Conservation (phyloP, 257 asterid species). For the Ligustrum vulgare region DNA sequence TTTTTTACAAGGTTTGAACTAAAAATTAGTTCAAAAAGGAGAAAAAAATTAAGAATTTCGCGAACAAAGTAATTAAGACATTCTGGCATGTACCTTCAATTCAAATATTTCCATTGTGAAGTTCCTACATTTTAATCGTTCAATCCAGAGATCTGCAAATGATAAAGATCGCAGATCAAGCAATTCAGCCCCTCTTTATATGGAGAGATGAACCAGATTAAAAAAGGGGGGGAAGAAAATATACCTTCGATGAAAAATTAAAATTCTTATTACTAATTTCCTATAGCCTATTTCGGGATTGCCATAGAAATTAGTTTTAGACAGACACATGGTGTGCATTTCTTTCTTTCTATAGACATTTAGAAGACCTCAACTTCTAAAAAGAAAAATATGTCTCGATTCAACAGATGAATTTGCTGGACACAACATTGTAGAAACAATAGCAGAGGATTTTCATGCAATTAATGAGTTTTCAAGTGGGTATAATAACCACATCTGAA, state of each 20-base stretch:
- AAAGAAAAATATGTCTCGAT: background rate
- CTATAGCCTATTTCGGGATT: conserved; percentile 6
- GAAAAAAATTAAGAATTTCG: background rate
- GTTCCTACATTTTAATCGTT: conserved; percentile 93
- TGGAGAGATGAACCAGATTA: background rate
- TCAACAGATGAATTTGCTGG: background rate
- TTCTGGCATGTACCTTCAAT: conserved; percentile 57
- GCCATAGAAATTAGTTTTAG: background rate
- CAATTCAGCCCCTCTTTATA: conserved; percentile 10
- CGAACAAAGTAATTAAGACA: background rate
- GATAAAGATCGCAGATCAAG: conserved; percentile 15
- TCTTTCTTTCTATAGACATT: conserved; percentile 9
- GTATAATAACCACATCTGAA: too few species aligned
- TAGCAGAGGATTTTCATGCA: background rate
- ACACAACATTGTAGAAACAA: background rate
- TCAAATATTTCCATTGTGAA: conserved; percentile 84
- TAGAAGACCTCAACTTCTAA: background rate
- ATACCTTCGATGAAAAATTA: background rate
- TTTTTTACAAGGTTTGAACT: background rate
- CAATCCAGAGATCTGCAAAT: conserved; percentile 88
- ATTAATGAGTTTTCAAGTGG: background rate
- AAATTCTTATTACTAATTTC: conserved; percentile 2
- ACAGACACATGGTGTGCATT: background rate
- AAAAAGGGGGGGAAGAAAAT: conserved; percentile 1
- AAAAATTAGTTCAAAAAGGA: background rate